phyloP scores from a whole-genome alignment of 768 basidiomycete species.

The Leccinum variicolor region DNA sequence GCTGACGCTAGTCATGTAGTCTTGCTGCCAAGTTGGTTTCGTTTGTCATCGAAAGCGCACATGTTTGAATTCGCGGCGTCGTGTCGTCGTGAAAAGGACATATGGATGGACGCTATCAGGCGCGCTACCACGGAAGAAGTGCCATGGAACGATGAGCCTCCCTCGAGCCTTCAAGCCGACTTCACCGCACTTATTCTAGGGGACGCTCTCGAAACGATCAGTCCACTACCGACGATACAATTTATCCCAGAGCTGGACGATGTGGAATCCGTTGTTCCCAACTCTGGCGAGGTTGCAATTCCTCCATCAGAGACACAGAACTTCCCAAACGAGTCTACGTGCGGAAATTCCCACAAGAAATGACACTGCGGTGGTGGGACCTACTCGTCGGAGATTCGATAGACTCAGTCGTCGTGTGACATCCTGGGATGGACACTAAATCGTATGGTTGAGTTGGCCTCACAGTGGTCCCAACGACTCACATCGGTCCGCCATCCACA shows the following conservation, averaged over 20 bases:
- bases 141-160: slow-evolving; percentile 58
- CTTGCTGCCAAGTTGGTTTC: slow-evolving; percentile 78
- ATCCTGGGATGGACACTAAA: too few species aligned
- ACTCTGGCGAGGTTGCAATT: slow-evolving; percentile 1
- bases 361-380: slow-evolving; percentile 18
- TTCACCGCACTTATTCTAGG: slow-evolving; percentile 33
- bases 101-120: slow-evolving; percentile 77
- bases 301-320: background rate
- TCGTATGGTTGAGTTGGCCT: too few species aligned
- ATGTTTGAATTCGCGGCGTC: slow-evolving; percentile 85
- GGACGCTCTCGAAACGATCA: slow-evolving; percentile 39
- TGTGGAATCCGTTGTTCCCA: slow-evolving; percentile 6
- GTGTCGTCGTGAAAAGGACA: slow-evolving; percentile 77
- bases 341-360: slow-evolving; percentile 17
- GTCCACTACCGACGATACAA: slow-evolving; percentile 50
- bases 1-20: slow-evolving; percentile 41
- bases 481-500: background rate
- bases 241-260: slow-evolving; percentile 50
- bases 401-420: too few species aligned
- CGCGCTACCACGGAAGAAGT: slow-evolving; percentile 43
- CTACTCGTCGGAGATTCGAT: too few species aligned
- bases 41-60: slow-evolving; percentile 64
- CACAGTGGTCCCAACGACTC: background rate
- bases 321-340: slow-evolving; percentile 20
- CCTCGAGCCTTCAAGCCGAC: slow-evolving; percentile 56